These are phyloP conservation scores for Eimeria acervulina DNA, from an alignment of 169 alveolate genomes.

Conservation along the genomic window DNA sequence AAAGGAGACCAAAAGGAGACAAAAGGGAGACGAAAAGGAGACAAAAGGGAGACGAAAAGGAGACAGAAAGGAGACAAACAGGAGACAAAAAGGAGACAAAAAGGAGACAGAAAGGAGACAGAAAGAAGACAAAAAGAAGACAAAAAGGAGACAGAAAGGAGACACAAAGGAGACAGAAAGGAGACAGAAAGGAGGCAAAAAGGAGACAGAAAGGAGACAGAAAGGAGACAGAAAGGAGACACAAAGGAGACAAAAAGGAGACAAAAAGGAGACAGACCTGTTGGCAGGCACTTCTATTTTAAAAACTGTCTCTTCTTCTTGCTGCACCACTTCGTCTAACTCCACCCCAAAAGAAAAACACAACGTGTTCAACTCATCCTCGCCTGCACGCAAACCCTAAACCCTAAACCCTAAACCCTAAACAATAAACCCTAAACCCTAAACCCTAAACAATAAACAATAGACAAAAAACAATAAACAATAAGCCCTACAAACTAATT, in stretches of 20 bases:
- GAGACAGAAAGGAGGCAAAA: neutral
- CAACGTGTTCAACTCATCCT: constrained; percentile 91
- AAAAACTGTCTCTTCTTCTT: constrained; percentile 89
- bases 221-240: neutral
- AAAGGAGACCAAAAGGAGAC: neutral
- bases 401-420: constrained; percentile 57
- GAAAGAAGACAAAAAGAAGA: no score
- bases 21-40: neutral
- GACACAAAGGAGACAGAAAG: neutral
- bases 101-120: no score
- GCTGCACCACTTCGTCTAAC: constrained; percentile 95
- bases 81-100: no score
- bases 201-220: neutral
- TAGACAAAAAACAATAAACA: neutral
- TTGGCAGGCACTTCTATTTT: constrained; percentile 96
- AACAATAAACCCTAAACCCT: neutral
- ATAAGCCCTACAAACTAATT: constrained; percentile 5
- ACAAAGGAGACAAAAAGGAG: neutral
- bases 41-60: neutral
- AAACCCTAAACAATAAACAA: neutral
- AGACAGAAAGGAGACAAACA: neutral
- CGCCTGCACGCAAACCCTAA: constrained; percentile 43
- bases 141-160: no score
- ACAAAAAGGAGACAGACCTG: constrained; percentile 62
- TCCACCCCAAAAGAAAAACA: constrained; percentile 99